Evolutionary conservation across 1,284 basidiomycete genomes (phyloP).

Genomic region (Papiliotrema nemorosa): DNA sequence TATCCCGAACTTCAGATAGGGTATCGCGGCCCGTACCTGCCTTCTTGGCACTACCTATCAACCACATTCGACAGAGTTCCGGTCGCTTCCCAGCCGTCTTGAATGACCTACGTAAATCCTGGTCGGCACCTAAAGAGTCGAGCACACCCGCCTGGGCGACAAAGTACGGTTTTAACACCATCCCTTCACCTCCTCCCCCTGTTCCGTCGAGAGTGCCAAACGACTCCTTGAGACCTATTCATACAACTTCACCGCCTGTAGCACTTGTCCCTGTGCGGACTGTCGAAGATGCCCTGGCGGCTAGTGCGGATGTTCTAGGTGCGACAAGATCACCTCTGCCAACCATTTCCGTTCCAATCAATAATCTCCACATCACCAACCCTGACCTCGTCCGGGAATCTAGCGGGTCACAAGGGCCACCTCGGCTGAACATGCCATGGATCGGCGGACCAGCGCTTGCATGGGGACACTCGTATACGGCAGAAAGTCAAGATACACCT

Average conservation of each 20-base stretch:
- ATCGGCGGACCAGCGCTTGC: not conserved
- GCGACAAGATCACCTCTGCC: not conserved
- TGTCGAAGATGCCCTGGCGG: not conserved
- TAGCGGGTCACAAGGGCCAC: not conserved
- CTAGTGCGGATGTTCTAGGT: too few species aligned
- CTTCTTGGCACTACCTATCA: slow-evolving; percentile 8
- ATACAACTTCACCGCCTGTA: not conserved
- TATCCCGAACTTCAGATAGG: slow-evolving; percentile 3
- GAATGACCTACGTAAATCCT: slow-evolving; percentile 6
- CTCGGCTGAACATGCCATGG: not conserved
- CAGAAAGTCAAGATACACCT: too few species aligned
- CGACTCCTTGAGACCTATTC: not conserved
- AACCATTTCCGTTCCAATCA: too few species aligned
- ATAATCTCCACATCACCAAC: too few species aligned
- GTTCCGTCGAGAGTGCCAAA: too few species aligned
- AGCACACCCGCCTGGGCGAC: slow-evolving; percentile 9
- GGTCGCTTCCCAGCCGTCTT: slow-evolving; percentile 1
- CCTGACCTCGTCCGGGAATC: too few species aligned
- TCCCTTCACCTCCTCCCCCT: not conserved
- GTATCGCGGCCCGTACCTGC: slow-evolving; percentile 6
- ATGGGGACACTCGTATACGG: not conserved
- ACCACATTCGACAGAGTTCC: slow-evolving; percentile 5
- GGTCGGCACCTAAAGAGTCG: not conserved
- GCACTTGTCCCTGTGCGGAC: not conserved
- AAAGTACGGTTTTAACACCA: slow-evolving; percentile 1